Percentiles rank a stretch among this genome's conserved stretches.
Conservation (phyloP, 495 filamentous ascomycete species). For the Baudoinia panamericana region DNA sequence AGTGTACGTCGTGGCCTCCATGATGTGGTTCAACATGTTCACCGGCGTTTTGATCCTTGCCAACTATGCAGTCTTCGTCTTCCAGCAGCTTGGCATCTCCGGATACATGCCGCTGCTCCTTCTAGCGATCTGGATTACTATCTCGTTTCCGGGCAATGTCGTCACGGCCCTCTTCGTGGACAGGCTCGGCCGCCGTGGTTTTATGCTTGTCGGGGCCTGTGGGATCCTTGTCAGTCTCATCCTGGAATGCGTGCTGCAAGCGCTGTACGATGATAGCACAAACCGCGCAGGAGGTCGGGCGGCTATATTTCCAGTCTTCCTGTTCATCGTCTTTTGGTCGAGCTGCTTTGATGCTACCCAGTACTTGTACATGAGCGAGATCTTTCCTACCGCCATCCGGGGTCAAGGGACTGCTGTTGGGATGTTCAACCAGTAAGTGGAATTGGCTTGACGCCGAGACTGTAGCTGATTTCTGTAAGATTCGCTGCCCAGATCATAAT, state of each 20-base stretch:
- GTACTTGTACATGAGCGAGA: slow-evolving; percentile 17
- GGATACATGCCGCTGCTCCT: slow-evolving; percentile 21
- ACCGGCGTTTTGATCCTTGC: slow-evolving; percentile 21
- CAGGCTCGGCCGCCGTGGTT: slow-evolving; percentile 14
- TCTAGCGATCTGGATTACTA: slow-evolving; percentile 16
- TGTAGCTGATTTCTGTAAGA: too few relatives aligned
- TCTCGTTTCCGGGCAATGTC: slow-evolving; percentile 21
- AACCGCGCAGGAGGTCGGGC: slow-evolving; percentile 21
- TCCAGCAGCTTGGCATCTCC: slow-evolving; percentile 13
- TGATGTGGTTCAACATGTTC: slow-evolving; percentile 20
- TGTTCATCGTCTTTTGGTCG: slow-evolving; percentile 21
- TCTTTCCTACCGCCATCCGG: slow-evolving; percentile 11
- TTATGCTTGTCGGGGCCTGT: slow-evolving; percentile 16
- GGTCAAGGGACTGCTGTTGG: slow-evolving; percentile 16
- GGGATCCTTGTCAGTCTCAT: slow-evolving; percentile 15
- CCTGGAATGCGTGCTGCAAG: slow-evolving; percentile 17
- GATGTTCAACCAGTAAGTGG: slow-evolving; percentile 17
- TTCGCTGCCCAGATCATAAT: slow-evolving; percentile 17
- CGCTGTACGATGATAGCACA: slow-evolving; percentile 8
- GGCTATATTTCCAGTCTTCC: slow-evolving; percentile 22
- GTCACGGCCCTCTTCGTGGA: slow-evolving; percentile 19
- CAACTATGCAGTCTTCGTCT: slow-evolving; percentile 20
- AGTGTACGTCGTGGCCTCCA: slow-evolving; percentile 11
- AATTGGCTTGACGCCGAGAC: too few relatives aligned
- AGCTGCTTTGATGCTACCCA: slow-evolving; percentile 20